Conservation (phyloP, 139 green algal genomes). For the Tetraselmis chui region DNA sequence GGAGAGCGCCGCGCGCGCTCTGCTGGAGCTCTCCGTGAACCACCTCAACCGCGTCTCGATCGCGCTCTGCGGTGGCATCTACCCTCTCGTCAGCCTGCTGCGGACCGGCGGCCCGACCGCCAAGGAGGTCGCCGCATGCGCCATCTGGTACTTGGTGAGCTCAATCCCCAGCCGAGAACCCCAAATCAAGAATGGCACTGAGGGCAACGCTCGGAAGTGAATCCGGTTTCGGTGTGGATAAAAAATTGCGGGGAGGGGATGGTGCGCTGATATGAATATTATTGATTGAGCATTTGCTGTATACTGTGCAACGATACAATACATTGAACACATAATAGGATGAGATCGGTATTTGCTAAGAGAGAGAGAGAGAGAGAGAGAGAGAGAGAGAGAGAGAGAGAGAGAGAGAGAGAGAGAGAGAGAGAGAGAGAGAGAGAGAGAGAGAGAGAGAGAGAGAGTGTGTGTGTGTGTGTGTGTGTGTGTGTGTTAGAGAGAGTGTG, state of each 20-base stretch:
- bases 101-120: conserved; percentile 7
- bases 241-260: conserved; percentile 10
- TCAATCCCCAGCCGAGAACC: conserved; percentile 4
- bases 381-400: too few species aligned
- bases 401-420: too few species aligned
- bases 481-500: too few species aligned
- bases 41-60: conserved; percentile 7
- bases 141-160: conserved; percentile 8
- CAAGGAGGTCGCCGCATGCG: conserved; percentile 20
- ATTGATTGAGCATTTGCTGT: conserved; percentile 14
- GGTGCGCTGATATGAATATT: conserved; percentile 10
- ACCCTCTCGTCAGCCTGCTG: conserved; percentile 12
- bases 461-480: neutral
- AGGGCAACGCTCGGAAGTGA: too few species aligned
- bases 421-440: conserved; percentile 10
- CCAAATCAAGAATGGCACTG: neutral
- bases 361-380: too few species aligned
- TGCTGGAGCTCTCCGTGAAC: conserved; percentile 10
- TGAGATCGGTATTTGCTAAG: too few species aligned
- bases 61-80: conserved; percentile 8
- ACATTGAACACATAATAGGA: conserved; percentile 10
- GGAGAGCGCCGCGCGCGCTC: conserved; percentile 13
- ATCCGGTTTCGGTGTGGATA: conserved; percentile 12
- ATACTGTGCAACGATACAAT: conserved; percentile 2
- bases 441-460: neutral